These are phyloP conservation scores for Ocimum tenuiflorum DNA, from an alignment of 257 asterid species.

Conservation along the genomic window DNA sequence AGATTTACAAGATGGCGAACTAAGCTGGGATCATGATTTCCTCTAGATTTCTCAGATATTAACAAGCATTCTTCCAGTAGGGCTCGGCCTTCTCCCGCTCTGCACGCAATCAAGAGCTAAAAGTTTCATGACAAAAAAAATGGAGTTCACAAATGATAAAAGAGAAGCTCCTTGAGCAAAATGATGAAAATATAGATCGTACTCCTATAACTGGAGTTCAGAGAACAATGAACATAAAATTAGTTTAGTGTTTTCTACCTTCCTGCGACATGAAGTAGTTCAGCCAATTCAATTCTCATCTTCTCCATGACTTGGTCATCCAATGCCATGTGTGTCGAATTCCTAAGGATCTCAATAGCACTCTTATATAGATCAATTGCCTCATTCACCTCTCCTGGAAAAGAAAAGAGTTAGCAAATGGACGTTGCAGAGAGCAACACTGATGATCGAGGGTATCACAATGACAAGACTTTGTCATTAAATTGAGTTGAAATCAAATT, in stretches of 20 bases:
- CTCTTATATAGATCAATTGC: conserved; percentile 69
- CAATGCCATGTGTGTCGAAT: conserved; percentile 42
- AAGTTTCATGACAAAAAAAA: too few species aligned
- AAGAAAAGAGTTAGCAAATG: conserved; percentile 2
- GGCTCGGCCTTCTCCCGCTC: conserved; percentile 75
- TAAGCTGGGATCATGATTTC: conserved; percentile 66
- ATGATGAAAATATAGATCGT: neutral
- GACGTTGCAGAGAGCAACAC: neutral
- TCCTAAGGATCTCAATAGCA: conserved; percentile 43
- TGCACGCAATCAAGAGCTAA: conserved; percentile 22
- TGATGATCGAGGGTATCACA: conserved; percentile 11
- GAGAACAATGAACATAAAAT: conserved; percentile 3
- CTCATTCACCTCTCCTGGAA: conserved; percentile 56
- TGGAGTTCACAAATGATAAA: neutral
- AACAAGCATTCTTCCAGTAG: conserved; percentile 64
- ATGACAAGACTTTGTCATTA: neutral
- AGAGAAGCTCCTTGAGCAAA: neutral
- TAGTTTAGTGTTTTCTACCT: conserved; percentile 41
- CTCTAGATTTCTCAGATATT: conserved; percentile 52
- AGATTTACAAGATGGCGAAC: conserved; percentile 81
- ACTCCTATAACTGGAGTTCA: neutral
- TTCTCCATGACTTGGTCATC: conserved; percentile 57
- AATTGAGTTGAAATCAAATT: neutral
- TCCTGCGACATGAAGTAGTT: conserved; percentile 75
- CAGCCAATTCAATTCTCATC: conserved; percentile 83